A percentile compares a stretch with the other conserved stretches of the same genome.
Conservation (phyloP, 2,329 filamentous ascomycete genomes). For the Diaporthe citrichinensis region DNA sequence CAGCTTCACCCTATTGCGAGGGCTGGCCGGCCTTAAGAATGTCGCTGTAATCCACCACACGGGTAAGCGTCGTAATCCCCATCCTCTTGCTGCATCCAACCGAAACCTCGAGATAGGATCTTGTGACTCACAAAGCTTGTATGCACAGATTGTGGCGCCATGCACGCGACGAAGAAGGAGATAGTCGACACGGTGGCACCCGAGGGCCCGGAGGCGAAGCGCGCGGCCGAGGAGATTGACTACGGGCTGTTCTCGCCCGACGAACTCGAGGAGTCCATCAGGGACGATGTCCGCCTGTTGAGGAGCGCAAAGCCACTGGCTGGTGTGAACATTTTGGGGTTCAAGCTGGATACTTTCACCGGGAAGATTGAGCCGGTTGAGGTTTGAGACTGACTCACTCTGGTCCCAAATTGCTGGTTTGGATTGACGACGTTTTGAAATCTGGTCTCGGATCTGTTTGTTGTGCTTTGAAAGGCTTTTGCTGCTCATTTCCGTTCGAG, state of each 20-base stretch:
- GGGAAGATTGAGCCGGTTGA: conserved; percentile 36
- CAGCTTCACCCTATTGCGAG: conserved; percentile 24
- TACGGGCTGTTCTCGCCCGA: conserved; percentile 26
- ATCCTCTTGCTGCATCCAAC: too few species aligned
- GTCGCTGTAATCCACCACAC: conserved; percentile 35
- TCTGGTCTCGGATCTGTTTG: not conserved
- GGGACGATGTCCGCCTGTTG: conserved; percentile 33
- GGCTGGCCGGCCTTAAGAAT: conserved; percentile 26
- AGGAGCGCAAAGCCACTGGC: conserved; percentile 15
- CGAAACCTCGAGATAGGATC: too few species aligned
- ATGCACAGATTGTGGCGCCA: conserved; percentile 34
- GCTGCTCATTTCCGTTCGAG: too few species aligned
- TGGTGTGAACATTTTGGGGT: conserved; percentile 33
- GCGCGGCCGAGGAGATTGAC: conserved; percentile 29
- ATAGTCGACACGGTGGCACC: conserved; percentile 15
- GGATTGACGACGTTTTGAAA: not conserved
- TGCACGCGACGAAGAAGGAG: conserved; percentile 5
- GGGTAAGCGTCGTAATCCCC: not conserved
- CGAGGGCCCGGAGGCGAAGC: not conserved
- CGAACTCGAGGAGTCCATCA: conserved; percentile 30
- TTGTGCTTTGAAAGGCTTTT: not conserved
- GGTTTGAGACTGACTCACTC: not conserved
- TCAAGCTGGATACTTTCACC: conserved; percentile 38
- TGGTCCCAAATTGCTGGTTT: not conserved
- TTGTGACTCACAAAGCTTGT: not conserved